Percentiles rank a stretch among this genome's conserved stretches.
Conservation (phyloP, 176 grass and related monocot species). For the Bonia amplexicaulis region DNA sequence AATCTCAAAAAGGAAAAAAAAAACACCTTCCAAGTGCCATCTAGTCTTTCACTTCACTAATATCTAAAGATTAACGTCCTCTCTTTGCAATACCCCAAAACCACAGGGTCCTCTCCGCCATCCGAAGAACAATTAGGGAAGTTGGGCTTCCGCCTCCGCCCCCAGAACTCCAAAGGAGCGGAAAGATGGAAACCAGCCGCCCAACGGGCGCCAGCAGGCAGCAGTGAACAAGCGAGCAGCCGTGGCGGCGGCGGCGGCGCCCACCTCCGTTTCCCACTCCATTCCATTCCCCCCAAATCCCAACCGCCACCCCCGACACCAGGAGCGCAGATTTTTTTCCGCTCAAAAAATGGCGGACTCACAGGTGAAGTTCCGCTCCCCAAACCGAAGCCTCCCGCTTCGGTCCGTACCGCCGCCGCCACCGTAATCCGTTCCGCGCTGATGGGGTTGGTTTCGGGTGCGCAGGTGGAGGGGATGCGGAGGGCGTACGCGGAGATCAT, state of each 20-base stretch:
- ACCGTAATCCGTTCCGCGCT: not conserved
- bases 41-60: no score
- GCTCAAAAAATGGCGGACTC: conserved; percentile 37
- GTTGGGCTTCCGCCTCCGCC: conserved; percentile 21
- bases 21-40: no score
- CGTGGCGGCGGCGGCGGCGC: not conserved
- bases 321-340: not conserved
- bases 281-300: not conserved
- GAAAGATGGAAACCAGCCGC: conserved; percentile 7
- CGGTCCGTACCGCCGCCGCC: not conserved
- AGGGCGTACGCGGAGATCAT: conserved; percentile 81
- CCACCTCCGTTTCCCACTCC: not conserved
- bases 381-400: not conserved
- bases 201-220: not conserved
- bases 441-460: not conserved
- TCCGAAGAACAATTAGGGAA: conserved; percentile 2
- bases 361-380: conserved; percentile 41
- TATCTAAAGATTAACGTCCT: no score
- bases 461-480: conserved; percentile 47
- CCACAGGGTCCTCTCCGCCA: not conserved
- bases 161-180: not conserved
- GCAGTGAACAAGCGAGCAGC: not conserved
- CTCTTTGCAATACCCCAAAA: not conserved
- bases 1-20: no score
- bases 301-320: conserved; percentile 27